Conservation (phyloP, 495 filamentous ascomycete species). For the Penicillium pancosmium region DNA sequence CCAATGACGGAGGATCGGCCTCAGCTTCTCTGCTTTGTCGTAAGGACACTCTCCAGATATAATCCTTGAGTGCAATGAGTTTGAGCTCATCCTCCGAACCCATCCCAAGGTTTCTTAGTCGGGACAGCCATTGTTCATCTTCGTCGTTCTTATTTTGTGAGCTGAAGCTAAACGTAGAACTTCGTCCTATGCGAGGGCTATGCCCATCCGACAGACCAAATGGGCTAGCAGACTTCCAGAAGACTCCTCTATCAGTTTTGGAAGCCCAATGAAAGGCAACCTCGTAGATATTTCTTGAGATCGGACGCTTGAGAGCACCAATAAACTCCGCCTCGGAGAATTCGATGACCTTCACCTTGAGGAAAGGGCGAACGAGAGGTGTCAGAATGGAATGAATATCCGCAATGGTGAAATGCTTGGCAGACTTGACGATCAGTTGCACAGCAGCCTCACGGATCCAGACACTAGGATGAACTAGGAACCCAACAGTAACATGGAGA, state of each 20-base stretch:
- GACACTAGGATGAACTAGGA: slow-evolving; percentile 89
- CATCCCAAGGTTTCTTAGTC: slow-evolving; percentile 84
- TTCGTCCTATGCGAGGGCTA: slow-evolving; percentile 26
- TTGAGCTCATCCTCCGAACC: slow-evolving; percentile 85
- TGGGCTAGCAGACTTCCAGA: slow-evolving; percentile 77
- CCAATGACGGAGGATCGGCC: slow-evolving; percentile 51
- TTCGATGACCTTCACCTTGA: slow-evolving; percentile 67
- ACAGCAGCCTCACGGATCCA: slow-evolving; percentile 93
- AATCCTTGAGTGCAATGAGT: slow-evolving; percentile 81
- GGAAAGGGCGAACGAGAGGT: slow-evolving; percentile 77
- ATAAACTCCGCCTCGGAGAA: slow-evolving; percentile 76
- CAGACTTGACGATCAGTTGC: slow-evolving; percentile 76
- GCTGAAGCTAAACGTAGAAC: slow-evolving; percentile 35
- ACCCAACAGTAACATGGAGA: slow-evolving; percentile 75
- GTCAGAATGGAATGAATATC: slow-evolving; percentile 81
- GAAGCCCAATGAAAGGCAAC: slow-evolving; percentile 84
- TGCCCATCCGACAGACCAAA: slow-evolving; percentile 59
- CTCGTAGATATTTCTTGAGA: slow-evolving; percentile 81
- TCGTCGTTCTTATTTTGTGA: slow-evolving; percentile 75
- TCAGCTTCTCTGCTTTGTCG: slow-evolving; percentile 61
- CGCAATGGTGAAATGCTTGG: slow-evolving; percentile 75
- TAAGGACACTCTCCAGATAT: slow-evolving; percentile 83
- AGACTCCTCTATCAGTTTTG: slow-evolving; percentile 75
- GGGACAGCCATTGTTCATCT: slow-evolving; percentile 91
- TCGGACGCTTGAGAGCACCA: slow-evolving; percentile 79